Conservation (phyloP, 495 filamentous ascomycete genomes). For the Talaromyces wortmannii region DNA sequence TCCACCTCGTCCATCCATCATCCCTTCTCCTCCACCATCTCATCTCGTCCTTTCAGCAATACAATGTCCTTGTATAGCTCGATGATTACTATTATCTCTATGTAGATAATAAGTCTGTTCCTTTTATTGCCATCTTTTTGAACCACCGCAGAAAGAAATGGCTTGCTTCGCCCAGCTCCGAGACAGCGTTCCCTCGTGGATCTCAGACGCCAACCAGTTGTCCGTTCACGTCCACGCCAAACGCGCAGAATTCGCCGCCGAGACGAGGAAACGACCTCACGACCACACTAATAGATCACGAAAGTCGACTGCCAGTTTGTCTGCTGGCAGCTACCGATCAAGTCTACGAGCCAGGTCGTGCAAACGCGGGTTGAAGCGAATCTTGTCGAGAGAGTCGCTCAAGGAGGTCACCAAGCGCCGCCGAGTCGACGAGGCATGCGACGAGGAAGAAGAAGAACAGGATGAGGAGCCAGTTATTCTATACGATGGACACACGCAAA, state of each 20-base stretch:
- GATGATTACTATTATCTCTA: background rate
- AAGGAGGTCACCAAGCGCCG: background rate
- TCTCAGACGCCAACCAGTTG: slow-evolving; percentile 1
- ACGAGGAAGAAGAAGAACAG: too few relatives aligned
- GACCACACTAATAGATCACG: background rate
- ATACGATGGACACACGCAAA: slow-evolving; percentile 4
- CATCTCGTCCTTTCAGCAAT: background rate
- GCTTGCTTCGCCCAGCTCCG: slow-evolving; percentile 3
- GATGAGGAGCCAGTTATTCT: background rate
- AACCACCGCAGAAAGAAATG: background rate
- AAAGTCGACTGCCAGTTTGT: slow-evolving; percentile 1
- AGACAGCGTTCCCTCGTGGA: slow-evolving; percentile 4
- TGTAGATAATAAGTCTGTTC: background rate
- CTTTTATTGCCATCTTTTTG: background rate
- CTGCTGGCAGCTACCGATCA: background rate
- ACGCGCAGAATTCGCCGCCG: slow-evolving; percentile 5
- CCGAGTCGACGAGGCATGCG: background rate
- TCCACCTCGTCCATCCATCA: background rate
- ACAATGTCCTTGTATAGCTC: background rate
- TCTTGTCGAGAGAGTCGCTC: slow-evolving; percentile 1
- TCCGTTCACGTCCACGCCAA: slow-evolving; percentile 3
- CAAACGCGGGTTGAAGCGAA: background rate
- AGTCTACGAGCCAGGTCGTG: background rate
- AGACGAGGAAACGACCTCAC: background rate
- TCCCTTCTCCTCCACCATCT: background rate